Evolutionary conservation across 129 eudicot species (phyloP).

Genomic region (Flaveria bidentis): DNA sequence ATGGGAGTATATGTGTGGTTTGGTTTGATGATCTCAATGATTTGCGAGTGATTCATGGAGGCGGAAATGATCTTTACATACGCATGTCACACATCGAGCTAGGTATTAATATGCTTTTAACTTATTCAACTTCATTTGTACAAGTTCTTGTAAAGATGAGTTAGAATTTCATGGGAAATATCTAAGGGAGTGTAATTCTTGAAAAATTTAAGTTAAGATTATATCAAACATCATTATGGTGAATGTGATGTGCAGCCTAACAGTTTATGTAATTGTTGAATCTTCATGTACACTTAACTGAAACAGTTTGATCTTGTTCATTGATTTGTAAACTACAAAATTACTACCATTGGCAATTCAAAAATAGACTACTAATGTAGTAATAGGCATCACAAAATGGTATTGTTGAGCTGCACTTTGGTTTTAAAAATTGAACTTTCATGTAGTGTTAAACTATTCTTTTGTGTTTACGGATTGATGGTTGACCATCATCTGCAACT

Average conservation of each 20-base stretch:
- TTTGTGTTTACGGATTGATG: neutral
- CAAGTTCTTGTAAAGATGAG: neutral
- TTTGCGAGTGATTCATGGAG: conserved; percentile 35
- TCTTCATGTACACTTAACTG: neutral
- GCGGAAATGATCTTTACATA: conserved; percentile 45
- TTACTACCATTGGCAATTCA: neutral
- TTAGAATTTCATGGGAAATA: conserved; percentile 2
- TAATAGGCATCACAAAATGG: conserved; percentile 13
- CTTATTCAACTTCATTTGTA: neutral
- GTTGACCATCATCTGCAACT: neutral
- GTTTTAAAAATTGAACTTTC: neutral
- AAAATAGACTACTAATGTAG: neutral
- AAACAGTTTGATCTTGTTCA: neutral
- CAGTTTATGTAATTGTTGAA: neutral
- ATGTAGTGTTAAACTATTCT: conserved; percentile 2
- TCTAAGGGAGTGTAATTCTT: conserved; percentile 5
- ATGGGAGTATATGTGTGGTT: conserved; percentile 48
- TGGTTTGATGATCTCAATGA: conserved; percentile 49
- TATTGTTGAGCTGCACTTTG: neutral
- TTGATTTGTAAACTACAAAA: neutral
- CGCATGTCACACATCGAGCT: conserved; percentile 46
- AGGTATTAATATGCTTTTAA: conserved; percentile 28
- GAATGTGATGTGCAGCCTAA: neutral
- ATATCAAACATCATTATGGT: neutral
- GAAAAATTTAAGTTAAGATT: neutral